These are phyloP conservation scores for Agroathelia rolfsii DNA, from an alignment of 1,284 basidiomycete species.

Conservation along the genomic window DNA sequence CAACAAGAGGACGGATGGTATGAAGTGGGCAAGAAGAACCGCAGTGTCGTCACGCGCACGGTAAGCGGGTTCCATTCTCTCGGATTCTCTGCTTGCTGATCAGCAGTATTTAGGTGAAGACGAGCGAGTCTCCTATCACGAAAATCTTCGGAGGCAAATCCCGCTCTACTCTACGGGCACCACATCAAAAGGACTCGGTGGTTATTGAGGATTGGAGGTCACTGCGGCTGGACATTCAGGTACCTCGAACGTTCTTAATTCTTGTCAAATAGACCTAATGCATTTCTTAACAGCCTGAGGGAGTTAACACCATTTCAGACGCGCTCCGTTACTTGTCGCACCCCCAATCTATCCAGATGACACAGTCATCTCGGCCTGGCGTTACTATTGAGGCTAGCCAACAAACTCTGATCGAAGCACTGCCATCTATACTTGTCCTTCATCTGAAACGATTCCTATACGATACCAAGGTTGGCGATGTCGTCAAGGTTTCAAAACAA, in stretches of 20 bases:
- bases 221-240: constrained; percentile 84
- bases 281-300: constrained; percentile 41
- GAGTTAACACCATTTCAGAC: constrained; percentile 75
- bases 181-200: constrained; percentile 79
- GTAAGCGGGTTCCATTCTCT: constrained; percentile 45
- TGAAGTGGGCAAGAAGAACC: constrained; percentile 89
- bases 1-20: constrained; percentile 69
- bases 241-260: constrained; percentile 19
- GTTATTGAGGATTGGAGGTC: constrained; percentile 91
- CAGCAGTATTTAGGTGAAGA: constrained; percentile 48
- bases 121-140: constrained; percentile 81
- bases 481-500: constrained; percentile 81
- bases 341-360: constrained; percentile 77
- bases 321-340: constrained; percentile 74
- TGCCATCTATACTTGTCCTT: constrained; percentile 82
- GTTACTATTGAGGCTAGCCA: constrained; percentile 76
- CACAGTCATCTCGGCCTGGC: constrained; percentile 46
- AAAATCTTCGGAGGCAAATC: constrained; percentile 91
- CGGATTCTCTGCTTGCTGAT: not conserved
- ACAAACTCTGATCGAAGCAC: constrained; percentile 77
- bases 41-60: constrained; percentile 72
- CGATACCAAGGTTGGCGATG: constrained; percentile 69
- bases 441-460: constrained; percentile 94
- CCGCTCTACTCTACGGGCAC: constrained; percentile 76
- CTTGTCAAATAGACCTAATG: constrained; percentile 3